Conservation (phyloP, 768 basidiomycete genomes). For the Exidia glandulosa region DNA sequence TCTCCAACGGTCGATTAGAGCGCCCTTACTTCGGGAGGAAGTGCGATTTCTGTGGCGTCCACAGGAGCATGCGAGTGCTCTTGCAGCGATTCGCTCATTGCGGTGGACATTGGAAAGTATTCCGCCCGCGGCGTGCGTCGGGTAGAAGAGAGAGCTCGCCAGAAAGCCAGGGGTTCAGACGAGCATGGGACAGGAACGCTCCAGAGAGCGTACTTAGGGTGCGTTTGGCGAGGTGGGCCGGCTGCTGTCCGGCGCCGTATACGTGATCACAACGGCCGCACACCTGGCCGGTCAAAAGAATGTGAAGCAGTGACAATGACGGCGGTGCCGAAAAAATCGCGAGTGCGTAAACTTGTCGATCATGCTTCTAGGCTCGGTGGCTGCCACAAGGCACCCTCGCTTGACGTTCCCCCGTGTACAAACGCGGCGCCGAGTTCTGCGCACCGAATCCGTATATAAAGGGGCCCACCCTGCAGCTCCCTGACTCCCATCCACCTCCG, state of each 20-base stretch:
- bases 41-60: too few relatives aligned
- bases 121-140: background rate
- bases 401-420: background rate
- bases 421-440: background rate
- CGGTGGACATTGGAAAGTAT: background rate
- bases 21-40: background rate
- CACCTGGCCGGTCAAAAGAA: too few relatives aligned
- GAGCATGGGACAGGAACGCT: background rate
- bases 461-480: background rate
- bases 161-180: background rate
- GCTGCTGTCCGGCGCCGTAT: background rate
- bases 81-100: background rate
- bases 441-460: background rate
- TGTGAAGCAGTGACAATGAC: background rate
- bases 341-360: background rate
- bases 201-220: background rate
- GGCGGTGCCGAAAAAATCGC: background rate
- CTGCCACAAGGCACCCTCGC: background rate
- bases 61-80: background rate
- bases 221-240: too few relatives aligned
- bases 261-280: background rate
- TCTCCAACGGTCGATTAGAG: too few relatives aligned
- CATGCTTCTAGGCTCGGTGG: background rate
- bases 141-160: background rate
- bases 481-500: background rate